Conservation (phyloP, 306 rosid species). For the Begonia loranthoides region DNA sequence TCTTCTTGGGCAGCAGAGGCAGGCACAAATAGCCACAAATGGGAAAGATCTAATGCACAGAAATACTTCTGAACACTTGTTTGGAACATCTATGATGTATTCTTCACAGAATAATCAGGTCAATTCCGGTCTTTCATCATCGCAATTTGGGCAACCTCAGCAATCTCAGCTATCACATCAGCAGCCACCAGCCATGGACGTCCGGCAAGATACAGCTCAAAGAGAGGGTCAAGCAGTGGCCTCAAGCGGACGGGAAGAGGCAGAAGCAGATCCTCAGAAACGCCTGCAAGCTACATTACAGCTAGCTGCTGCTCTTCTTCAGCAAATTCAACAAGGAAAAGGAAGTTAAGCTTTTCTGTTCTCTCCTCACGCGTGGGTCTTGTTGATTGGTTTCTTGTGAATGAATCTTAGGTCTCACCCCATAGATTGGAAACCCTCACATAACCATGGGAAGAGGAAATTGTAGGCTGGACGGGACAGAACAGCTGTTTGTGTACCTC, state of each 20-base stretch:
- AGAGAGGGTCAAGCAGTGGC: slow-evolving; percentile 46
- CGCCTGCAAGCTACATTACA: slow-evolving; percentile 88
- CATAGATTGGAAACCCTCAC: no score
- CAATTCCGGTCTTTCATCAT: slow-evolving; percentile 30
- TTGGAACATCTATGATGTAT: slow-evolving; percentile 35
- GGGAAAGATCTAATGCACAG: slow-evolving; percentile 35
- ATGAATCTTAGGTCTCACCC: no score
- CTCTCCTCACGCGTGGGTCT: background rate
- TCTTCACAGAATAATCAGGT: slow-evolving; percentile 26
- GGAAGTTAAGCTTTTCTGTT: slow-evolving; percentile 27
- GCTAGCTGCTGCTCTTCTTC: slow-evolving; percentile 90
- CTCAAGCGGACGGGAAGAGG: slow-evolving; percentile 28
- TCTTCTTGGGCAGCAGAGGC: slow-evolving; percentile 63
- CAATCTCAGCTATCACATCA: slow-evolving; percentile 40
- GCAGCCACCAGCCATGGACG: slow-evolving; percentile 27
- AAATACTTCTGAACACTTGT: slow-evolving; percentile 26
- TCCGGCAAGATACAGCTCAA: slow-evolving; percentile 28
- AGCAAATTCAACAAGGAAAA: slow-evolving; percentile 85
- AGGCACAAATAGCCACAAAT: slow-evolving; percentile 29
- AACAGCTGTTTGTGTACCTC: no score
- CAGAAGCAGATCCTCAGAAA: slow-evolving; percentile 73
- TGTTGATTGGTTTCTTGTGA: no score
- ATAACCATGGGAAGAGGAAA: no score
- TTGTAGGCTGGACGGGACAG: no score
- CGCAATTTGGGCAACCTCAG: slow-evolving; percentile 40